Percentiles rank a stretch among this genome's conserved stretches.
These are phyloP conservation scores for Entomortierella chlamydospora DNA, from an alignment of 192 early-diverging fungal genomes.

Conservation along the genomic window DNA sequence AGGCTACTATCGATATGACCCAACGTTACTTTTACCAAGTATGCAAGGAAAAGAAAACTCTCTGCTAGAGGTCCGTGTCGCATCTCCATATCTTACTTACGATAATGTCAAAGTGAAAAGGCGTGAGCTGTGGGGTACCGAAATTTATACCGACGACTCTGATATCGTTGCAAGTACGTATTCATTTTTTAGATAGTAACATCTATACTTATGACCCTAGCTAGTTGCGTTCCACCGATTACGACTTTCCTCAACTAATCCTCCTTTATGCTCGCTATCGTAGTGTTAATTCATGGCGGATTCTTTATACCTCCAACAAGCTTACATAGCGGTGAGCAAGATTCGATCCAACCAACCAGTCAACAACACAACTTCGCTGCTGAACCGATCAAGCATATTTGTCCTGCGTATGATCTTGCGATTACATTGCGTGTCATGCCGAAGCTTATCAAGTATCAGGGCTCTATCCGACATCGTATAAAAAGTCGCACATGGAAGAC, in stretches of 20 bases:
- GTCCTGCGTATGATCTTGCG: slow-evolving; percentile 72
- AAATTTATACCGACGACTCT: slow-evolving; percentile 87
- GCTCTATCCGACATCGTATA: slow-evolving; percentile 65
- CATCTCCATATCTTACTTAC: slow-evolving; percentile 72
- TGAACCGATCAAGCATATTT: slow-evolving; percentile 29
- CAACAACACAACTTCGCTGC: slow-evolving; percentile 42
- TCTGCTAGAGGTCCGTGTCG: slow-evolving; percentile 73
- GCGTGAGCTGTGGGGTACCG: slow-evolving; percentile 85
- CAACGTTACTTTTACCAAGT: slow-evolving; percentile 57
- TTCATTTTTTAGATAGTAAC: background rate
- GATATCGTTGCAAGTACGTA: slow-evolving; percentile 82
- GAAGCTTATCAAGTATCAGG: slow-evolving; percentile 74
- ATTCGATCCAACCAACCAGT: slow-evolving; percentile 11
- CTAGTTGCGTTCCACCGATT: too few relatives aligned
- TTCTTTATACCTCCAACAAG: slow-evolving; percentile 36
- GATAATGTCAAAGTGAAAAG: slow-evolving; percentile 70
- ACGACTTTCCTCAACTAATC: background rate
- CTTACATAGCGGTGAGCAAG: slow-evolving; percentile 18
- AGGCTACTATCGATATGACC: slow-evolving; percentile 63
- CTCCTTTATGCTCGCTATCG: background rate
- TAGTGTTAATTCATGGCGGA: slow-evolving; percentile 66
- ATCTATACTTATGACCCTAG: background rate
- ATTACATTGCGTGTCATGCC: slow-evolving; percentile 80
- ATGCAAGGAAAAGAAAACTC: slow-evolving; percentile 65
- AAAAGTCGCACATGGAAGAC: slow-evolving; percentile 76